Evolutionary conservation across 129 eudicot species (phyloP).

Genomic region (Rutidosis leptorrhynchoides): DNA sequence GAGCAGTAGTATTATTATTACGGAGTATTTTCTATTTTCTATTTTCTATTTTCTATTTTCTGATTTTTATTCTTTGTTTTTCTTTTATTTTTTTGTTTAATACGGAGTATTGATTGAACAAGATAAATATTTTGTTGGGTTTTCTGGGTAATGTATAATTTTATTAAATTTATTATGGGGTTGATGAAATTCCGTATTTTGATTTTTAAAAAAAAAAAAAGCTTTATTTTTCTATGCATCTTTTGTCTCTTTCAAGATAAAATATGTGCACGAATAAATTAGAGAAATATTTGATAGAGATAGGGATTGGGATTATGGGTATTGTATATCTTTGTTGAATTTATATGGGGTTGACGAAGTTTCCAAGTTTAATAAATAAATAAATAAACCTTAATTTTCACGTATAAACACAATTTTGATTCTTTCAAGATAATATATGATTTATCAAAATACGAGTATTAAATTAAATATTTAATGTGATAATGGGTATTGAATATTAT

Average conservation of each 20-base stretch:
- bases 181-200: neutral
- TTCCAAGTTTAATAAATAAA: no score
- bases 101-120: no score
- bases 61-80: neutral
- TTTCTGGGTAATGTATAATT: neutral
- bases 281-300: slow-evolving; percentile 3
- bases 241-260: neutral
- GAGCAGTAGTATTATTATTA: neutral
- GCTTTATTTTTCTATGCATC: neutral
- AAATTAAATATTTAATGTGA: slow-evolving; percentile 3
- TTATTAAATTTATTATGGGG: neutral
- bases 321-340: neutral
- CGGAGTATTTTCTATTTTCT: neutral
- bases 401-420: neutral
- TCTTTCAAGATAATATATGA: neutral
- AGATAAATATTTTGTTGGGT: neutral
- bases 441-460: neutral
- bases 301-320: slow-evolving; percentile 13
- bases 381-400: no score
- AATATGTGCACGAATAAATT: neutral
- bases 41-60: no score
- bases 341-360: neutral
- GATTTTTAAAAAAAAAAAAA: no score
- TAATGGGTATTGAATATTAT: slow-evolving; percentile 7
- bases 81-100: no score